A percentile compares a stretch with the other conserved stretches of the same genome.
phyloP scores from a whole-genome alignment of 1,284 basidiomycete genomes.

The Irpex rosettiformis region DNA sequence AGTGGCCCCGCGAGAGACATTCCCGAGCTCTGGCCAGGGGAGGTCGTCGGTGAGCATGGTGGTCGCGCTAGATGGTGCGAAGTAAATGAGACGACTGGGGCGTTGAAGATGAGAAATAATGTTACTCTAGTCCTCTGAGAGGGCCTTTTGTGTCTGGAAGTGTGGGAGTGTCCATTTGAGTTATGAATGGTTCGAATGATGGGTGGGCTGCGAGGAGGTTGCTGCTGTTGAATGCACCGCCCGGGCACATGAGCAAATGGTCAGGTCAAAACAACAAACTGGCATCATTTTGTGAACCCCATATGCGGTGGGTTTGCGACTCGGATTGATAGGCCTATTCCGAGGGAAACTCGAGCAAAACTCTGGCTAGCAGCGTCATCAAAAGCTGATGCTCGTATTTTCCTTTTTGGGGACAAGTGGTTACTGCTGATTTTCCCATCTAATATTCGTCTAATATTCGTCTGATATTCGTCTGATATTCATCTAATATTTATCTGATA shows the following conservation, averaged over 20 bases:
- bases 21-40: constrained; percentile 79
- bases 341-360: neutral
- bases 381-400: neutral
- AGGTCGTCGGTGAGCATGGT: constrained; percentile 66
- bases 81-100: constrained; percentile 12
- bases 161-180: constrained; percentile 17
- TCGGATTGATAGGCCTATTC: neutral
- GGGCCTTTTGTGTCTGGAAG: constrained; percentile 12
- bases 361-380: neutral
- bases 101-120: constrained; percentile 8
- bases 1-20: constrained; percentile 78
- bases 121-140: constrained; percentile 14
- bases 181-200: constrained; percentile 14
- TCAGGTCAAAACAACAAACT: constrained; percentile 3
- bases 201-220: constrained; percentile 9
- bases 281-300: constrained; percentile 7
- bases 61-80: constrained; percentile 5
- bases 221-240: constrained; percentile 16
- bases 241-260: constrained; percentile 14
- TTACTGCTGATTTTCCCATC: neutral
- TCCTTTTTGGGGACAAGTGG: neutral
- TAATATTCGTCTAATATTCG: too few species aligned
- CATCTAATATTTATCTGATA: too few species aligned
- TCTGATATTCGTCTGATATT: too few species aligned
- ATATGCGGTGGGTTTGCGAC: constrained; percentile 3